Evolutionary conservation across 345 rosid genomes (phyloP).

Genomic region (Hevea brasiliensis): DNA sequence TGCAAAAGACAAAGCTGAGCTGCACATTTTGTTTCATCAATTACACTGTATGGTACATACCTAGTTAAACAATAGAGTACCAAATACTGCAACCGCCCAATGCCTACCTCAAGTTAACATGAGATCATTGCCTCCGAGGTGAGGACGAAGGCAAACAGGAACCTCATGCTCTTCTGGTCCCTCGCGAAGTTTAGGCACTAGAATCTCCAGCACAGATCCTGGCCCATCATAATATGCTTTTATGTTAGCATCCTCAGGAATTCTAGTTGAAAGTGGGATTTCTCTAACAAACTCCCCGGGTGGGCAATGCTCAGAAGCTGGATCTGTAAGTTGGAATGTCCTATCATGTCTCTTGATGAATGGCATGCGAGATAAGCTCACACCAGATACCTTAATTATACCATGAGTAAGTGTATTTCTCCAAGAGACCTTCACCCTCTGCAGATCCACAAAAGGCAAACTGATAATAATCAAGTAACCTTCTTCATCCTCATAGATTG

Average conservation of each 20-base stretch:
- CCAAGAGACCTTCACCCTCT: constrained; percentile 33
- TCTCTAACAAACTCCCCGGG: constrained; percentile 30
- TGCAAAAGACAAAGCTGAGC: constrained; percentile 15
- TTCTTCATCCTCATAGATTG: constrained; percentile 28
- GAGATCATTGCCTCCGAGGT: constrained; percentile 69
- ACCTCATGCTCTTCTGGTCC: constrained; percentile 35
- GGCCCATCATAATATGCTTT: constrained; percentile 31
- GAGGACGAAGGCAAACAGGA: constrained; percentile 28
- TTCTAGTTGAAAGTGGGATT: constrained; percentile 26
- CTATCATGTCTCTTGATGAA: constrained; percentile 28
- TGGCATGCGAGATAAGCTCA: constrained; percentile 27
- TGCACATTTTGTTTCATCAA: constrained; percentile 29
- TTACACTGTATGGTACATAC: constrained; percentile 32
- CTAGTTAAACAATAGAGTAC: constrained; percentile 32
- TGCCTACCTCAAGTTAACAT: constrained; percentile 59
- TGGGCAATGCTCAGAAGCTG: constrained; percentile 27
- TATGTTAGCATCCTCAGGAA: constrained; percentile 26
- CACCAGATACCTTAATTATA: constrained; percentile 28
- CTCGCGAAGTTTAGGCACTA: constrained; percentile 30
- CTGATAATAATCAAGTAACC: constrained; percentile 28
- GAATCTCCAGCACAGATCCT: constrained; percentile 26
- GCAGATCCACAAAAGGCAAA: constrained; percentile 32
- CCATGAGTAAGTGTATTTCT: constrained; percentile 23
- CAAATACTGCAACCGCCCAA: constrained; percentile 25
- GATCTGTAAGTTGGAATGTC: constrained; percentile 30